A percentile compares a stretch with the other conserved stretches of the same genome.
Evolutionary conservation across 1,284 basidiomycete species (phyloP).

Genomic region (Rhodotorula sp.): DNA sequence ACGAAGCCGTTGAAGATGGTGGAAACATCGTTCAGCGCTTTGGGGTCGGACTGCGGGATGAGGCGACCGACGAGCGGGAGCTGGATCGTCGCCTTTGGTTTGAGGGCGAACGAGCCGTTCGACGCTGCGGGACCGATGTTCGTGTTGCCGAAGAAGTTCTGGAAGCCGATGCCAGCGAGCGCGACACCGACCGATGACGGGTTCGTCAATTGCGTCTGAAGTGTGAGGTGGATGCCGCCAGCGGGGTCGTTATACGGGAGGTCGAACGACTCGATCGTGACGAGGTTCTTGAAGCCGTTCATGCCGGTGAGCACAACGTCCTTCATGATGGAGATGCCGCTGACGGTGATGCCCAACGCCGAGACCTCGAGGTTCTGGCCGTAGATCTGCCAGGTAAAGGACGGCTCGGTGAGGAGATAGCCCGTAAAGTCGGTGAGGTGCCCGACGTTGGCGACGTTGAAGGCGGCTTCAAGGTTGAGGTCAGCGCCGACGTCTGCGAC

Average conservation of each 20-base stretch:
- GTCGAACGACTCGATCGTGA: slow-evolving; percentile 68
- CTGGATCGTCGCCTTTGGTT: slow-evolving; percentile 59
- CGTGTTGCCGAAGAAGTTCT: slow-evolving; percentile 58
- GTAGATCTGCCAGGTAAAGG: slow-evolving; percentile 71
- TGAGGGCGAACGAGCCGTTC: slow-evolving; percentile 57
- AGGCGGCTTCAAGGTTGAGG: slow-evolving; percentile 60
- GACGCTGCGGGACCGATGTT: slow-evolving; percentile 64
- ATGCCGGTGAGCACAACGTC: slow-evolving; percentile 67
- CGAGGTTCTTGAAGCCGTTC: slow-evolving; percentile 65
- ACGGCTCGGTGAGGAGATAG: slow-evolving; percentile 64
- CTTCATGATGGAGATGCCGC: slow-evolving; percentile 54
- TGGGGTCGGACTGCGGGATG: slow-evolving; percentile 59
- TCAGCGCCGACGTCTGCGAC: slow-evolving; percentile 62
- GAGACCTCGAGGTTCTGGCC: slow-evolving; percentile 65
- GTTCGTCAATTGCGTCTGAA: slow-evolving; percentile 64
- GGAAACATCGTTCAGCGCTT: slow-evolving; percentile 63
- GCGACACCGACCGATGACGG: slow-evolving; percentile 75
- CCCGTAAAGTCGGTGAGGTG: slow-evolving; percentile 67
- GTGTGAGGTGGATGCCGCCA: slow-evolving; percentile 70
- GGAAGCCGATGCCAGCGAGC: slow-evolving; percentile 64
- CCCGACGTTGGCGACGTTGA: slow-evolving; percentile 62
- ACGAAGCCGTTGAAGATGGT: slow-evolving; percentile 71
- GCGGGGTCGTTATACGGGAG: slow-evolving; percentile 68
- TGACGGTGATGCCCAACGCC: slow-evolving; percentile 48
- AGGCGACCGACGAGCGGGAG: slow-evolving; percentile 65